phyloP scores from a whole-genome alignment of 2,329 filamentous ascomycete species.

The Aspergillus pseudoterreus region DNA sequence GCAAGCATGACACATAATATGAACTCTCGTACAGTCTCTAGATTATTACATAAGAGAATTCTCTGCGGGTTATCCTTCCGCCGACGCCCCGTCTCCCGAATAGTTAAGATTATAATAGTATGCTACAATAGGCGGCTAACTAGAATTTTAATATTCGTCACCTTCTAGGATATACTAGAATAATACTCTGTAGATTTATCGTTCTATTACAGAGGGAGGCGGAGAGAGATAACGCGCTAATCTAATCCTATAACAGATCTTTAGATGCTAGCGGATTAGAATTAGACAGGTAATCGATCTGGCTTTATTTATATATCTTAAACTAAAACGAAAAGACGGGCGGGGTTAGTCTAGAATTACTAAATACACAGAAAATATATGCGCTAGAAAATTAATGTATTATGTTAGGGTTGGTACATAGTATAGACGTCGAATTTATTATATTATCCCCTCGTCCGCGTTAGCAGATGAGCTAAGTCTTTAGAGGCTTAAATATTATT shows the following conservation, averaged over 20 bases:
- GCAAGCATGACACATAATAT: neutral
- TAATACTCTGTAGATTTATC: neutral
- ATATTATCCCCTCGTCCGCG: neutral
- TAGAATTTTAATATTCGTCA: neutral
- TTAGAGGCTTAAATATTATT: neutral
- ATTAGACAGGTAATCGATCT: too few species aligned
- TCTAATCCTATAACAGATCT: neutral
- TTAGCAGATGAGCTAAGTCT: neutral
- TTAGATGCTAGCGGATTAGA: too few species aligned
- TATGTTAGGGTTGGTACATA: neutral
- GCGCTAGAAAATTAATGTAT: neutral
- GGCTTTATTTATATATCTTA: too few species aligned
- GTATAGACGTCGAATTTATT: neutral
- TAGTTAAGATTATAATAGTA: neutral
- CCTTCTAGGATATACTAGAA: neutral
- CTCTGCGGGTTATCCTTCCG: neutral
- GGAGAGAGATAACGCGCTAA: neutral
- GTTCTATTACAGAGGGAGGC: neutral
- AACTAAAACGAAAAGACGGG: too few species aligned
- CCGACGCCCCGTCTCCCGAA: neutral
- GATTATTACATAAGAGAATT: neutral
- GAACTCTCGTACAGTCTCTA: neutral
- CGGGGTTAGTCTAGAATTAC: neutral
- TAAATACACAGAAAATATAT: neutral
- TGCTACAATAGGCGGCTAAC: neutral